A percentile compares a stretch with the other conserved stretches of the same genome.
phyloP scores from a whole-genome alignment of 164 flowering plant species.

The Magnolia kwangsiensis region DNA sequence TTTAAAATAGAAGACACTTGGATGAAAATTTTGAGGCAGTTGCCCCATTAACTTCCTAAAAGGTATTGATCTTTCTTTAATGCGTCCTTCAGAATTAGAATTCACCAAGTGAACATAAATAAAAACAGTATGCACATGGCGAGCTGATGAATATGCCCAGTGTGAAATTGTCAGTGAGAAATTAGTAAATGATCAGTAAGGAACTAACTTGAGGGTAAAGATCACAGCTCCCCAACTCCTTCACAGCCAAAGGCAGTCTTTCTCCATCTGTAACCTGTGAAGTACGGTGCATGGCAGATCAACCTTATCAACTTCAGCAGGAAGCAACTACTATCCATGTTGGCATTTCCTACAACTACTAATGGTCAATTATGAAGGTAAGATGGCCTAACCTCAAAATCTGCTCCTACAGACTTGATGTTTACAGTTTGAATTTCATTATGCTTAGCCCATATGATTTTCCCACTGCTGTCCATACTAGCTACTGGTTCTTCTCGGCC shows the following conservation, averaged over 20 bases:
- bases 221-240: constrained; percentile 96
- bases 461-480: constrained; percentile 97
- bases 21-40: no score
- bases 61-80: no score
- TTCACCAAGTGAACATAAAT: no score
- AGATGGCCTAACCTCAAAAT: constrained; percentile 62
- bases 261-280: constrained; percentile 91
- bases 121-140: no score
- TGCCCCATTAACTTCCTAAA: no score
- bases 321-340: no score
- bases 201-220: constrained; percentile 88
- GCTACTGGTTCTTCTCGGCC: constrained; percentile 95
- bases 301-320: background rate
- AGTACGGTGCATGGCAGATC: constrained; percentile 3
- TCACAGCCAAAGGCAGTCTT: constrained; percentile 90
- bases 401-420: constrained; percentile 91
- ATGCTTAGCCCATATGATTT: constrained; percentile 97
- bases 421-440: constrained; percentile 98
- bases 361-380: constrained; percentile 31
- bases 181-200: background rate
- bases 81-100: no score
- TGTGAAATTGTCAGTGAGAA: background rate
- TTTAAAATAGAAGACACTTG: no score
- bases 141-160: no score
- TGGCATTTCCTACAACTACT: constrained; percentile 26